Evolutionary conservation across 495 filamentous ascomycete genomes (phyloP), one percentile per base, ranked within the genome.

Genomic region (Articulospora tetracladia): DNA sequence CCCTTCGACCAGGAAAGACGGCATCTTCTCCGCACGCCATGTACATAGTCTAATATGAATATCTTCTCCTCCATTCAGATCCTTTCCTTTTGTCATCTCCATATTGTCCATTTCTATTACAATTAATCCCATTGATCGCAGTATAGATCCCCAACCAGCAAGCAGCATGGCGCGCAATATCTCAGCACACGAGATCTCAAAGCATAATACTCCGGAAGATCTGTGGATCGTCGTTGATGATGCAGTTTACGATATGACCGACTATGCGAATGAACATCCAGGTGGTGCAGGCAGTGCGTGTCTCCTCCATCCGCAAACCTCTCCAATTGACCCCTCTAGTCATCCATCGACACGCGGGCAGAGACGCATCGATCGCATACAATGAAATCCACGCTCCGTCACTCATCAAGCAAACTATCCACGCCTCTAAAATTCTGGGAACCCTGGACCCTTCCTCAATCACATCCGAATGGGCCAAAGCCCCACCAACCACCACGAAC

Each of bases 141-240:
- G 28, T 23, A 54, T 27, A 7, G 30, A 59, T 39, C 2, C 1
- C 19, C 19, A 15, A 44, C 17, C 36, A 10, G 51, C 3, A 30
- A 22, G 19, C 15, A 60, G 11, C 22, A 66, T 66, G 64, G 56
- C 60, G 27, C 60, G 56, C 24, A 34, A 53, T 22, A 59, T 67
- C 30, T 55, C 65, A 24, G 46, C 34, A 17, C 57, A 61, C n/a
- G 70, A 76, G 51, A 63, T 92, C 49, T 76, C 82, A 1, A 72
- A 77, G 56, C 89, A 93, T 67, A 83, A 79, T 54, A 81, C 79
- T 0, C 71, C 80, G 0, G 74, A 80, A 19, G 85, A 89, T 70
- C 88, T 90, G 67, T 95, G 89, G 90, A 82, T 93, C 25, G 83
- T 89, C 28, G 77, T 95, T 3, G 82, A 90, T 64, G 82, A 82